Evolutionary conservation across 2,329 filamentous ascomycete genomes (phyloP), one percentile per base, ranked within the genome.

Genomic region (Ceratocystis colombiana): DNA sequence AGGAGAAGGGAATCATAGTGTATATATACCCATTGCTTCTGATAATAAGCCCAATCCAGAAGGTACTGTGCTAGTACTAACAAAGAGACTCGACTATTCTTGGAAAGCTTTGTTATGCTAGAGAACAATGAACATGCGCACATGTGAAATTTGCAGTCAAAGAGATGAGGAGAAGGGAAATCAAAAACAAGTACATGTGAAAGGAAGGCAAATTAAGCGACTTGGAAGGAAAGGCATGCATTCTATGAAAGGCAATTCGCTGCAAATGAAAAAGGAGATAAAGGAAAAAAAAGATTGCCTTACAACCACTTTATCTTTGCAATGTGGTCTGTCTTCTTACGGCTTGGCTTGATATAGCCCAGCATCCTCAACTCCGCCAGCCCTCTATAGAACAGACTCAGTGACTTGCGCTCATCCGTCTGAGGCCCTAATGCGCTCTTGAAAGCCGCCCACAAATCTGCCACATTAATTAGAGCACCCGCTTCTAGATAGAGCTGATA

Each of bases 251-350:
- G 33, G 17, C 25, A 57, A n/a, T 15, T 61, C 41, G 20, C 28
- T 30, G 22, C 28, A 65, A 20, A 30, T 33, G 37, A 53, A 55
- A 20, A 55, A n/a, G 17, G 41, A 22, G 17, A 44, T 45, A 22
- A 55, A 46, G 30, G 66, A 3, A 53, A 28, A 53, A 25, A 61
- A 15, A 6, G 61, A 10, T 25, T 30, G 10, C 12, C 22, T 68
- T 74, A 84, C 68, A 94, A 77, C 71, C 93, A 94, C 74, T 88
- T 91, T 85, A 91, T 80, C 78, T 96, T 97, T 48, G 90, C 87
- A 70, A 97, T 79, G 76, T 97, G 93, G 74, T 97, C 94, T 28
- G 86, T 84, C 79, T 96, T 96, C 79, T 92, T 96, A 76, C 88
- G 89, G 72, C 88, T 97, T 68, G 83, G 82, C 78, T 94, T 96